Evolutionary conservation across 441 rosid genomes (phyloP).

Genomic region (Eutrema salsugineum): DNA sequence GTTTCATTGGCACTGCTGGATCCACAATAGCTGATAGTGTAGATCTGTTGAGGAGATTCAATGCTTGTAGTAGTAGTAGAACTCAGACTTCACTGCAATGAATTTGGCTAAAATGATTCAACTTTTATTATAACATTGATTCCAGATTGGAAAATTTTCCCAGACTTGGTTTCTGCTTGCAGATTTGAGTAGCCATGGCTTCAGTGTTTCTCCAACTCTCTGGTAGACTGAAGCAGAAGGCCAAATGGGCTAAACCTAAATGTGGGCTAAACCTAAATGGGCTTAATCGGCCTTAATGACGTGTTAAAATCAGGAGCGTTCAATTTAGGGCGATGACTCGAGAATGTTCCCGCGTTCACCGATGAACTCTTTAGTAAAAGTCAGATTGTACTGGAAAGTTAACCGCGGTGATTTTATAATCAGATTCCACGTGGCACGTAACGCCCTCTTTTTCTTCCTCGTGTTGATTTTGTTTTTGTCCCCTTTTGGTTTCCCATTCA

Average conservation of each 20-base stretch:
- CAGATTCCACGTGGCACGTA: constrained; percentile 14
- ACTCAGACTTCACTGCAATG: background rate
- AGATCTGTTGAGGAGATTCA: constrained; percentile 61
- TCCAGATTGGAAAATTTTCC: background rate
- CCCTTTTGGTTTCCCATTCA: constrained; percentile 18
- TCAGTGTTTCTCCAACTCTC: background rate
- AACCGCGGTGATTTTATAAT: constrained; percentile 9
- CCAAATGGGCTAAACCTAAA: background rate
- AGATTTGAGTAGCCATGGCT: background rate
- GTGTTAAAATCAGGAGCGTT: constrained; percentile 12
- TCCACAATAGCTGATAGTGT: constrained; percentile 75
- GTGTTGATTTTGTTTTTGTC: constrained; percentile 31
- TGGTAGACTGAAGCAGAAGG: background rate
- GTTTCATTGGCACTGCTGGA: constrained; percentile 87
- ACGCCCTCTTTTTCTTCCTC: constrained; percentile 25
- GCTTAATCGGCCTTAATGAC: background rate
- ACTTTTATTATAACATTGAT: background rate
- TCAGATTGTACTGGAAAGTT: background rate
- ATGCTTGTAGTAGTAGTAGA: background rate
- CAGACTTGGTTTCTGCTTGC: background rate
- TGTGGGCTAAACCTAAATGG: background rate
- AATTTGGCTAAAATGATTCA: background rate
- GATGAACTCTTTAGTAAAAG: background rate
- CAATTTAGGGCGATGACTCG: constrained; percentile 1
- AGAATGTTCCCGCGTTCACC: constrained; percentile 25